Conservation (phyloP, 2,329 filamentous ascomycete species). For the Hymenoscyphus scutula region DNA sequence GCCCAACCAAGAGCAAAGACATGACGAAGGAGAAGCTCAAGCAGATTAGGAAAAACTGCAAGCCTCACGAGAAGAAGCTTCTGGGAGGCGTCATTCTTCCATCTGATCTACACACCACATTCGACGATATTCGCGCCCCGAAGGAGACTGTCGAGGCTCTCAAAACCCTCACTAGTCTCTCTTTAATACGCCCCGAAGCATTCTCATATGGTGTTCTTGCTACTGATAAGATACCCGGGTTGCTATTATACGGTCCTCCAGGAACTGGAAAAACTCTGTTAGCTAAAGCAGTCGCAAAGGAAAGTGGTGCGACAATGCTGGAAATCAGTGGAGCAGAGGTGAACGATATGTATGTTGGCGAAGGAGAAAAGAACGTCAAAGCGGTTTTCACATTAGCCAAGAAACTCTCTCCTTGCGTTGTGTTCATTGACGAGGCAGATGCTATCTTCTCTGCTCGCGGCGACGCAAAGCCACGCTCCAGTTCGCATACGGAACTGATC, state of each 20-base stretch:
- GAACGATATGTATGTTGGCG: conserved; percentile 94
- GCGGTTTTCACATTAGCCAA: conserved; percentile 89
- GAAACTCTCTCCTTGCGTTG: conserved; percentile 86
- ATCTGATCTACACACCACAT: conserved; percentile 79
- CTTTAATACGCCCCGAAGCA: conserved; percentile 84
- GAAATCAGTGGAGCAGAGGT: conserved; percentile 89
- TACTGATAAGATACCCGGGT: conserved; percentile 84
- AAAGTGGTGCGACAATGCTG: conserved; percentile 70
- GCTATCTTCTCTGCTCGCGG: conserved; percentile 80
- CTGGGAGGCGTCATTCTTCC: conserved; percentile 79
- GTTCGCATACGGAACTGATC: conserved; percentile 77
- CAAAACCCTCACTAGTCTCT: conserved; percentile 84
- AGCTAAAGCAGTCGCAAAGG: conserved; percentile 67
- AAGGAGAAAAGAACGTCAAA: conserved; percentile 93
- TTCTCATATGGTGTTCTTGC: conserved; percentile 93
- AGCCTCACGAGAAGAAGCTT: conserved; percentile 78
- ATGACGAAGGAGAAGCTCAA: conserved; percentile 43
- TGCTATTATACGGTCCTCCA: conserved; percentile 83
- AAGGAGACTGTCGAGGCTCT: conserved; percentile 81
- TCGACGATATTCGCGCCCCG: conserved; percentile 81
- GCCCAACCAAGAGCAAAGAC: conserved; percentile 37
- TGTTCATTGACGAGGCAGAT: conserved; percentile 97
- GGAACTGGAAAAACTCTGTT: conserved; percentile 73
- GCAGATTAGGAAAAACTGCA: conserved; percentile 56
- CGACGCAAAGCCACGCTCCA: conserved; percentile 58